Evolutionary conservation across 768 basidiomycete genomes (phyloP), one percentile per base, ranked within the genome.

Genomic region (Thelephora aurantiotincta): DNA sequence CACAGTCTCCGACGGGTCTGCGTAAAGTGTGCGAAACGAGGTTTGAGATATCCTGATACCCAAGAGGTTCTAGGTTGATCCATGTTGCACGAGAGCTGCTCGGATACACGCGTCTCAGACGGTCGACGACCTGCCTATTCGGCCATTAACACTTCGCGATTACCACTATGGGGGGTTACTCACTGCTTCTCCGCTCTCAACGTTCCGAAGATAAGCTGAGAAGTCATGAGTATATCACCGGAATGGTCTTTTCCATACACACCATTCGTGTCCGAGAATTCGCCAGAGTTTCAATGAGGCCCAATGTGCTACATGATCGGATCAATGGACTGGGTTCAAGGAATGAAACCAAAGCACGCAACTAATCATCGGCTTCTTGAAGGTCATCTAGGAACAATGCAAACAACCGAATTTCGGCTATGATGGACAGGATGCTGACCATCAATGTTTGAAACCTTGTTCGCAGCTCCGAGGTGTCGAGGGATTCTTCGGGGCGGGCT

Each of bases 331-430:
- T 30, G 18, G 22, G 9, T 16, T n/a, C 35, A 2, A 38, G 38
- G 30, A 18, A 11, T 34, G 30, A 35, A 38, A 20, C 47, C 23
- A 41, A 51, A 54, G 55, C 35, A 58, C 57, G 60, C 45, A 47
- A 83, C 74, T 79, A 80, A 50, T 78, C 74, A 57, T 83, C 78
- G 7, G 83, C 82, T 54, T 82, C 81, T 50, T 86, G 83, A 13
- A 84, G 60, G 59, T 84, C 82, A 56, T 84, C 82, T 38, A 83
- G 65, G 54, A 83, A 82, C 45, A 86, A 60, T 0, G 81, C 81
- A 52, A 86, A 76, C 44, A 83, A 60, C 33, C 80, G 67, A 6
- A 78, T 82, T 57, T 84, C 80, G 1, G 82, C 74, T 36, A 84
- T 72, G 16, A 81, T 76, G 5, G 71, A 61, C 53, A 84, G 82